phyloP scores from a whole-genome alignment of 257 asterid species.

The Parsonsia alboflavescens region DNA sequence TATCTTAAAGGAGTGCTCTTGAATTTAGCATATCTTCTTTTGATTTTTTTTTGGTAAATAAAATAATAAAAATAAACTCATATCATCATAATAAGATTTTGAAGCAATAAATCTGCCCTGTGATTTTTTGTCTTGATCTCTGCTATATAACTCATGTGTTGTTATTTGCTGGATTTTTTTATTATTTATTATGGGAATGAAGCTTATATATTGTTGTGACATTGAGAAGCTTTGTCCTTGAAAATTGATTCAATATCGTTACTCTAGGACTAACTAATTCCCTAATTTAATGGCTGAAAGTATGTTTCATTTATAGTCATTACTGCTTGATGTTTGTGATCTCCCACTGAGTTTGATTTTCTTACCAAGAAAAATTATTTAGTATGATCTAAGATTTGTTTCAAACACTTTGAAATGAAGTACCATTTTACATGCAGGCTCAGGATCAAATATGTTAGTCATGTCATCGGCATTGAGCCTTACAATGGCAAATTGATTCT shows the following conservation, averaged over 20 bases:
- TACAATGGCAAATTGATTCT: constrained; percentile 7
- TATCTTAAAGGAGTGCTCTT: not conserved
- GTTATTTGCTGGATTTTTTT: not conserved
- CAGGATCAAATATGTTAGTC: not conserved
- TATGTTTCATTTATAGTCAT: not conserved
- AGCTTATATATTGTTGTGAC: not conserved
- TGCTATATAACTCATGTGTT: not conserved
- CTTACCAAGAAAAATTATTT: not conserved
- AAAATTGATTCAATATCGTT: not conserved
- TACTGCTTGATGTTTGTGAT: not conserved
- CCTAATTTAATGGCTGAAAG: not conserved
- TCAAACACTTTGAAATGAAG: not conserved
- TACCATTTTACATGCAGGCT: constrained; percentile 6
- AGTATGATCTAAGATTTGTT: not conserved
- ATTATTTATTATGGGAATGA: not conserved
- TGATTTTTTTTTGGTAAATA: not conserved
- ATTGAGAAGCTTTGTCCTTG: not conserved
- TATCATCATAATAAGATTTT: not conserved
- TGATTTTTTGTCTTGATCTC: not conserved
- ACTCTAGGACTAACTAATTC: too few species aligned
- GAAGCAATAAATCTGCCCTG: not conserved
- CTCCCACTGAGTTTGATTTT: not conserved
- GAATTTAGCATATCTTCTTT: not conserved
- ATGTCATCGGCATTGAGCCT: not conserved
- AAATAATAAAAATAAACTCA: not conserved